phyloP scores from a whole-genome alignment of 805 yeast species.

The Hanseniaspora nectarophila region DNA sequence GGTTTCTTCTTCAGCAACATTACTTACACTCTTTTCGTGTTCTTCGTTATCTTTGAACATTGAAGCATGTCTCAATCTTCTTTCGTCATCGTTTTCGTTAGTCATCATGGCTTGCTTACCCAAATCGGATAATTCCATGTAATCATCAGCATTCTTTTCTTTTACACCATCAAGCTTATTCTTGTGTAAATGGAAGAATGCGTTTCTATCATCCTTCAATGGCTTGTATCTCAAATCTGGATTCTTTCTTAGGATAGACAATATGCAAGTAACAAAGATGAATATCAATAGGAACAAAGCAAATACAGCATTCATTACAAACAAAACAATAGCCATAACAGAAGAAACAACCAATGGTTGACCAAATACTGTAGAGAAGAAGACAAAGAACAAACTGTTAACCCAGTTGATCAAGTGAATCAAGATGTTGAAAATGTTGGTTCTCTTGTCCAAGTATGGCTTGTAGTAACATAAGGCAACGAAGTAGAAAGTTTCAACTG shows the following conservation, averaged over 20 bases:
- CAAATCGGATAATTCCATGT: constrained; percentile 27
- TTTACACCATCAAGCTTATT: constrained; percentile 24
- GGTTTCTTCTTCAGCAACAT: constrained; percentile 1
- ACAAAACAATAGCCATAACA: constrained; percentile 80
- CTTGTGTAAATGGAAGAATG: constrained; percentile 70
- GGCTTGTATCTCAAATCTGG: constrained; percentile 95
- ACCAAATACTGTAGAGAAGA: constrained; percentile 71
- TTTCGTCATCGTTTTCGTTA: constrained; percentile 27
- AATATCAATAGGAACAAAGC: constrained; percentile 71
- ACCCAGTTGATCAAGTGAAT: constrained; percentile 68
- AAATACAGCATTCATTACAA: constrained; percentile 78
- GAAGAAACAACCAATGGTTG: constrained; percentile 85
- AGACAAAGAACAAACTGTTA: constrained; percentile 76
- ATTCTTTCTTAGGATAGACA: constrained; percentile 75
- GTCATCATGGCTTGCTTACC: constrained; percentile 30
- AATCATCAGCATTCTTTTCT: constrained; percentile 19
- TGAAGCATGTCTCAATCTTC: constrained; percentile 18
- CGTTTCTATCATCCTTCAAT: constrained; percentile 88
- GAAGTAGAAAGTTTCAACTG: constrained; percentile 61
- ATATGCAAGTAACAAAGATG: constrained; percentile 75
- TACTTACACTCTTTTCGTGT: neutral
- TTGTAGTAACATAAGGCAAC: constrained; percentile 53
- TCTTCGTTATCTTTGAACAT: constrained; percentile 12
- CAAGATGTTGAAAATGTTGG: constrained; percentile 83
- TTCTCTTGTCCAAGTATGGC: constrained; percentile 90